Conservation (phyloP, 495 filamentous ascomycete genomes). For the Xylaria venustula region DNA sequence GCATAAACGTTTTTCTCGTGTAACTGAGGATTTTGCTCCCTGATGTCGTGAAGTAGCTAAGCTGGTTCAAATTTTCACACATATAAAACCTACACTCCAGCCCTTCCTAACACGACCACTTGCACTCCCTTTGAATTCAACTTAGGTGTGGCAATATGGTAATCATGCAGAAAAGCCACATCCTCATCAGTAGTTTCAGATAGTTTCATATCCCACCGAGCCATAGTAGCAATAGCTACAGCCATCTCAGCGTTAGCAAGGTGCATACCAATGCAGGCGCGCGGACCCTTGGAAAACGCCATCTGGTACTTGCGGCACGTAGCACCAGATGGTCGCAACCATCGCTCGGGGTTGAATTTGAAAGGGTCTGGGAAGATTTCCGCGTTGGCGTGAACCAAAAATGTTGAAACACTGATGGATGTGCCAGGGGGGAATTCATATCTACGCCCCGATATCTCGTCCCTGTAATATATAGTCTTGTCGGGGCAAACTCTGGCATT, state of each 20-base stretch:
- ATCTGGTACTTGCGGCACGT: slow-evolving; percentile 17
- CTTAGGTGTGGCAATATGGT: slow-evolving; percentile 34
- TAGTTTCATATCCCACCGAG: slow-evolving; percentile 28
- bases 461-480: slow-evolving; percentile 12
- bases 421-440: slow-evolving; percentile 16
- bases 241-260: slow-evolving; percentile 22
- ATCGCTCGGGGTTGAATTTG: background rate
- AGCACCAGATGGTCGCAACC: background rate
- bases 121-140: slow-evolving; percentile 27
- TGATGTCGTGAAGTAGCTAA: too few species aligned
- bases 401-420: slow-evolving; percentile 13
- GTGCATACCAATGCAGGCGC: slow-evolving; percentile 24
- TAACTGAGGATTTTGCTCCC: too few species aligned
- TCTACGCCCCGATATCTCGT: background rate
- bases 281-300: slow-evolving; percentile 21
- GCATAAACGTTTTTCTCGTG: too few species aligned
- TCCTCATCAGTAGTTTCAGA: slow-evolving; percentile 10
- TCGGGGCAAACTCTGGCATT: slow-evolving; percentile 25
- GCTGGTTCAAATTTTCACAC: too few species aligned
- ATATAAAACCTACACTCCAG: too few species aligned
- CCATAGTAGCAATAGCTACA: slow-evolving; percentile 20
- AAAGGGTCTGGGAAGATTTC: background rate
- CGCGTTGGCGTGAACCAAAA: slow-evolving; percentile 4
- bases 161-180: slow-evolving; percentile 35
- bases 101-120: too few species aligned